These are phyloP conservation scores for Boechera divaricarpa DNA, from an alignment of 345 rosid genomes.

Conservation along the genomic window DNA sequence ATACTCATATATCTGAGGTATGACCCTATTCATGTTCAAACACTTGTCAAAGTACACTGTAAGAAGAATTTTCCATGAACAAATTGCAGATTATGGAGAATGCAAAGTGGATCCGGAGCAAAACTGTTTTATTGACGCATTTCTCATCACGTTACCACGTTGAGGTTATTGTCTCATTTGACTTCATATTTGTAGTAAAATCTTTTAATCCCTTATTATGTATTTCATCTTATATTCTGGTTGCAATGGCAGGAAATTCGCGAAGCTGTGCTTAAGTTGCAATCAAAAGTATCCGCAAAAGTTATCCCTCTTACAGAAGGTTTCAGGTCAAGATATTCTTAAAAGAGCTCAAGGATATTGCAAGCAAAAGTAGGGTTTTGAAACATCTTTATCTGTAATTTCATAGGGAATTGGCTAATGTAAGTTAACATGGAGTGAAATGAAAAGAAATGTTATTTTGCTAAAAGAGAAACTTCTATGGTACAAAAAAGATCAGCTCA, in stretches of 20 bases:
- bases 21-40: constrained; percentile 24
- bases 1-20: constrained; percentile 88
- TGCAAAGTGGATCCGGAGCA: constrained; percentile 89
- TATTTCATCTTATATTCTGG: not conserved
- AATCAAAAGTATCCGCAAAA: constrained; percentile 78
- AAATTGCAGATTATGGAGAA: constrained; percentile 75
- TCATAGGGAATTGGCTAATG: constrained; percentile 3
- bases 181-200: not conserved
- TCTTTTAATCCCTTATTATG: not conserved
- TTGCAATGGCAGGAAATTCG: constrained; percentile 73
- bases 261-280: constrained; percentile 73
- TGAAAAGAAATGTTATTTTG: not conserved
- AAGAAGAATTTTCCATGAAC: not conserved
- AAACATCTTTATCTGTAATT: constrained; percentile 24
- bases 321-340: constrained; percentile 72
- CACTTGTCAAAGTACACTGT: constrained; percentile 2
- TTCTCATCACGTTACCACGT: constrained; percentile 86
- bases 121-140: constrained; percentile 78
- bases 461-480: not conserved
- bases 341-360: constrained; percentile 2
- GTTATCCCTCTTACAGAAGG: constrained; percentile 93
- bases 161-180: constrained; percentile 62
- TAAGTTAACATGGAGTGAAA: constrained; percentile 1
- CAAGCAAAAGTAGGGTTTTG: constrained; percentile 18
- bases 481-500: not conserved